Conservation (phyloP, 768 basidiomycete genomes). For the Pisolithus marmoratus region DNA sequence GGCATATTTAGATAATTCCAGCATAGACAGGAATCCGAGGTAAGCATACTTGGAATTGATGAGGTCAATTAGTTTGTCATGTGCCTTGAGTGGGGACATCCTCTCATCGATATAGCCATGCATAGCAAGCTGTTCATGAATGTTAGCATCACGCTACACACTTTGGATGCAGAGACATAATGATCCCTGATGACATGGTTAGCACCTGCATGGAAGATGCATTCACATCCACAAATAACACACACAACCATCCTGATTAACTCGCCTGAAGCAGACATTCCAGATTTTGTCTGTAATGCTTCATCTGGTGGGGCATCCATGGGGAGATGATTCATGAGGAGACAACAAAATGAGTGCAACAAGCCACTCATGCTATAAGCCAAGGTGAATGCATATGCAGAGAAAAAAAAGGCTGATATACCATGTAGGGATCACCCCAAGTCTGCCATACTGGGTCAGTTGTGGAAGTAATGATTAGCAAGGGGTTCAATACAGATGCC, state of each 20-base stretch:
- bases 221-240: conserved; percentile 15
- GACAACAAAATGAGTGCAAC: conserved; percentile 69
- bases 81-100: conserved; percentile 51
- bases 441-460: conserved; percentile 70
- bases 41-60: conserved; percentile 58
- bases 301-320: too few relatives aligned
- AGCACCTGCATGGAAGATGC: neutral
- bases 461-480: conserved; percentile 64
- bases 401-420: conserved; percentile 26
- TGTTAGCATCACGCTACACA: conserved; percentile 70
- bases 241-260: conserved; percentile 44
- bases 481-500: conserved; percentile 61
- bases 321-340: conserved; percentile 40
- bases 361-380: conserved; percentile 72
- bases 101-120: conserved; percentile 54
- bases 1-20: too few relatives aligned
- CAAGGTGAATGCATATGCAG: neutral
- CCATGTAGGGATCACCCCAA: conserved; percentile 85
- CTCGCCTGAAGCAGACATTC: too few relatives aligned
- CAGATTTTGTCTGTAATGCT: too few relatives aligned
- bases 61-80: conserved; percentile 69
- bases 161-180: conserved; percentile 53
- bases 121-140: conserved; percentile 70
- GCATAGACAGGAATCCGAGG: too few relatives aligned
- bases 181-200: conserved; percentile 44